Evolutionary conservation across 2,329 filamentous ascomycete species (phyloP).

Genomic region (Dactylonectria estremocensis): DNA sequence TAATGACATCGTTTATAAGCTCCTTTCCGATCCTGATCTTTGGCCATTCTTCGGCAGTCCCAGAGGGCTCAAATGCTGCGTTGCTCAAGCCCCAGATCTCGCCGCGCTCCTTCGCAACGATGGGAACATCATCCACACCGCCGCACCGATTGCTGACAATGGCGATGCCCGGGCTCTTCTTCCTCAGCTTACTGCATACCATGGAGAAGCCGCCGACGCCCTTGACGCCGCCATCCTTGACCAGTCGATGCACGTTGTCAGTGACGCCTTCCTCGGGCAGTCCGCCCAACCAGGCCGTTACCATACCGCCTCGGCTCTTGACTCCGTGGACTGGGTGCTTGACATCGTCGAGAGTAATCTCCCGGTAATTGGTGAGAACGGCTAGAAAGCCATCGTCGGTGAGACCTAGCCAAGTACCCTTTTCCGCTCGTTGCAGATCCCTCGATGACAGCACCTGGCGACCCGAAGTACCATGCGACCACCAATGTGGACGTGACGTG

Average conservation of each 20-base stretch:
- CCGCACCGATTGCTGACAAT: slow-evolving; percentile 75
- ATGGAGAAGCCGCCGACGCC: slow-evolving; percentile 78
- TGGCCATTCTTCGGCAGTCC: slow-evolving; percentile 67
- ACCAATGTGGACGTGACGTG: slow-evolving; percentile 76
- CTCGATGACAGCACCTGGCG: slow-evolving; percentile 70
- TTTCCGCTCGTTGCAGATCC: slow-evolving; percentile 73
- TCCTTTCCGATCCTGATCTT: slow-evolving; percentile 70
- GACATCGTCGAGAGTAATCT: slow-evolving; percentile 65
- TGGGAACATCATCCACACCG: slow-evolving; percentile 68
- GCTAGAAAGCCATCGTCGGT: slow-evolving; percentile 73
- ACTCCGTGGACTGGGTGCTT: slow-evolving; percentile 68
- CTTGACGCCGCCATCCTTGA: slow-evolving; percentile 67
- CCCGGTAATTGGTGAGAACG: slow-evolving; percentile 77
- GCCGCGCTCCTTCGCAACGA: slow-evolving; percentile 67
- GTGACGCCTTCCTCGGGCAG: slow-evolving; percentile 63
- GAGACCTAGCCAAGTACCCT: slow-evolving; percentile 78
- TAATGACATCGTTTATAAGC: slow-evolving; percentile 61
- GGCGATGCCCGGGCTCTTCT: slow-evolving; percentile 66
- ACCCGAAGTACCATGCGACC: slow-evolving; percentile 63
- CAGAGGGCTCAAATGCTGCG: slow-evolving; percentile 65
- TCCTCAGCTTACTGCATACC: slow-evolving; percentile 73
- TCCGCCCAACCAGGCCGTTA: slow-evolving; percentile 73
- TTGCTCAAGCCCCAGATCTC: slow-evolving; percentile 75
- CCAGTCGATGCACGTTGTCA: slow-evolving; percentile 67
- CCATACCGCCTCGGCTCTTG: slow-evolving; percentile 75